Evolutionary conservation across 331 rosid species (phyloP), one percentile per base, ranked within the genome.

Genomic region (Telfairia occidentalis): DNA sequence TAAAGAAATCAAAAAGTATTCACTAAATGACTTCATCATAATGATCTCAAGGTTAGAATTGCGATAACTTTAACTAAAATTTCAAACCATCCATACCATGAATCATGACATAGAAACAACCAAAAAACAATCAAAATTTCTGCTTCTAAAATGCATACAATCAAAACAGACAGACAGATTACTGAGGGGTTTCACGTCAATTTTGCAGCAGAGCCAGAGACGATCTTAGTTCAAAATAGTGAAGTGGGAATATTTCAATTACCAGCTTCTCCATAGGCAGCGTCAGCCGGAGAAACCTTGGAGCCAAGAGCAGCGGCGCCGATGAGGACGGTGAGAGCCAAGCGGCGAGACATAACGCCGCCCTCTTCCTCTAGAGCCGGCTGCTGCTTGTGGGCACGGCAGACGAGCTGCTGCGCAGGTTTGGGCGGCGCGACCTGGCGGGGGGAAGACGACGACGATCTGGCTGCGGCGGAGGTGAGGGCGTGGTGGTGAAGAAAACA

Each of bases 211-310:
- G 21, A 53, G n/a, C n/a, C 45, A 40, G 45, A 40, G 45, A 40
- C 12, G 65, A 23, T 58, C 5, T 5, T 28, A 4, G 37, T 11
- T 57, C 37, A 58, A 3, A 28, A 11, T 30, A n/a, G 21, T 18
- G 2, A 60, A 60, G 21, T 2, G 69, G 43, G 13, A 0, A 0
- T 49, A 35, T 35, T 9, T 23, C 4, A 7, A 80, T 30, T 85
- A 92, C 98, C 97, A 29, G 98, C 87, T 86, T 92, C 97, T 5
- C 98, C 98, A 58, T 86, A 92, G 28, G 98, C 98, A 1, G 98
- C 98, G 79, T 90, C 98, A 30, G 98, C 94, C 48, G 98, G 97
- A 29, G 94, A 83, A 10, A 88, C 97, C 88, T 84, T 92, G 38
- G 97, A 83, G 86, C 86, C 92, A 70, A 90, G 78, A 78, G 98